A percentile compares a stretch with the other conserved stretches of the same genome.
phyloP scores from a whole-genome alignment of 345 rosid genomes.

The Adansonia digitata region DNA sequence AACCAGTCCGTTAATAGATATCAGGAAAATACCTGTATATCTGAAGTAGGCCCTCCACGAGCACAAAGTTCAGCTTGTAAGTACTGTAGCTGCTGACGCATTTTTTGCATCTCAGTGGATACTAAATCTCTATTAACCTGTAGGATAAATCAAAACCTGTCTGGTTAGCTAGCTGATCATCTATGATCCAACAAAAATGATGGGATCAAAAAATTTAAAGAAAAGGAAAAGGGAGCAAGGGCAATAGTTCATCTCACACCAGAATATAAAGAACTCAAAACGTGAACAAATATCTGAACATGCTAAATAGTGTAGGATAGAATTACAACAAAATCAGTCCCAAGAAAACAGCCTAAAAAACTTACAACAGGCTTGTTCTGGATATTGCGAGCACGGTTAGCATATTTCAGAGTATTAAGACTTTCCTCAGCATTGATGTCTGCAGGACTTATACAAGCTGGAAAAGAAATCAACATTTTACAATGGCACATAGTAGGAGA shows the following conservation, averaged over 20 bases:
- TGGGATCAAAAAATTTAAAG: background rate
- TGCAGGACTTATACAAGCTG: conserved; percentile 86
- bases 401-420: conserved; percentile 73
- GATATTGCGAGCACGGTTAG: conserved; percentile 86
- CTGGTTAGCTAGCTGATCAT: background rate
- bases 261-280: background rate
- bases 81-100: conserved; percentile 65
- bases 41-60: conserved; percentile 43
- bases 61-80: conserved; percentile 69
- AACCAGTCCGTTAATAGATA: conserved; percentile 13
- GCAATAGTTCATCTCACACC: background rate
- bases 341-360: conserved; percentile 5
- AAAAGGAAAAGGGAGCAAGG: background rate
- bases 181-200: background rate
- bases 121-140: conserved; percentile 72
- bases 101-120: conserved; percentile 63
- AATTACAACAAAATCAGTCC: background rate
- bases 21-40: conserved; percentile 42
- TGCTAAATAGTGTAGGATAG: background rate
- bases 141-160: conserved; percentile 10
- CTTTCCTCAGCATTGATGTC: conserved; percentile 82
- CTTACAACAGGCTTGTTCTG: conserved; percentile 85
- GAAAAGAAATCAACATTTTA: conserved; percentile 15
- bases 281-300: background rate
- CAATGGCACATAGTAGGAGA: conserved; percentile 2